Base-by-base conservation (phyloP, 2,329 filamentous ascomycete genomes). In the Colletotrichum zoysiae region DNA sequence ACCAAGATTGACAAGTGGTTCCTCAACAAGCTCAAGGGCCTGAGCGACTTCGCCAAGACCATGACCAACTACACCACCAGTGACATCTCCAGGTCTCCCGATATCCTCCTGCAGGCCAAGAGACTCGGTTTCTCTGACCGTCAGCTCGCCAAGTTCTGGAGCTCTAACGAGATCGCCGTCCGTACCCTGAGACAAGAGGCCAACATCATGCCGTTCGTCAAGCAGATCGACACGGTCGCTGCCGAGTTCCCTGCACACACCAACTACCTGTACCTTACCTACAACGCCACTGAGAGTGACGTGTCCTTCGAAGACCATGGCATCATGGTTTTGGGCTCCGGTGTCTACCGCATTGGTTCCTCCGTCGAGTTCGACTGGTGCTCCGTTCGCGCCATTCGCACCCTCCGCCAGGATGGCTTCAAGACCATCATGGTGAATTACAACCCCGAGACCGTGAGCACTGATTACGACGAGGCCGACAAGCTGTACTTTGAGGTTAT, bases 1-100 rank as follows among this genome's bases (percentile, higher is more conserved):
- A 99, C 96, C 78, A 95, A 95, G 85, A 99, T 99, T 77, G 96
- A 98, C 85, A 97, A 97, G 83, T 99, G 96, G 96, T 99, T 98
- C 87, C 85, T 99, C 75, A 91, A 90, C 83, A 95, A 94, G 82
- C 90, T 99, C 70, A 97, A 97, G 89, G 92, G 92, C 38, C 86
- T 99, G 12, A 97, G 91, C 82, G 90, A 97, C 84, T 98, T 98
- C 77, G 91, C 91, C 79, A 95, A 95, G 83, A 82, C 88, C 33
- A 93, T 98, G 90, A 86, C 88, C 71, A 86, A 85, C 59, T 93
- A 91, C 82, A 88, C 80, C 74, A 87, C 87, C 16, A 88, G 86
- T 75, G 91, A 95, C 56, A 89, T 92, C 68, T 89, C 87, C 59
- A 86, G 90, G 68, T 88, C 90, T 18, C 84, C 88, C 6, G 85